A percentile compares a stretch with the other conserved stretches of the same genome.
These are phyloP conservation scores for Phytopythium kandeliae DNA, from an alignment of 352 stramenopile genomes.

Conservation along the genomic window DNA sequence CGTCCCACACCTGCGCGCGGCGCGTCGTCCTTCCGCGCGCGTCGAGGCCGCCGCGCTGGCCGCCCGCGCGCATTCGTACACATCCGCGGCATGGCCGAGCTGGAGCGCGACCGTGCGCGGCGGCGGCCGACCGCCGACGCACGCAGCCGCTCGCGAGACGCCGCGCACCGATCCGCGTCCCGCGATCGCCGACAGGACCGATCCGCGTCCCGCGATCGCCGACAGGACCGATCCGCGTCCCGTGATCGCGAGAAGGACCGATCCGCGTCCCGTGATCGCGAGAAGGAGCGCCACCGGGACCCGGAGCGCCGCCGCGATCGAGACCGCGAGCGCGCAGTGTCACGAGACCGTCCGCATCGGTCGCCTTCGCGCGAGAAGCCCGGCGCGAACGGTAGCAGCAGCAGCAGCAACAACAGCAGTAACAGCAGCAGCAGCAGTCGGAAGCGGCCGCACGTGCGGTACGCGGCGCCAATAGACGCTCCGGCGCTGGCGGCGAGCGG, in stretches of 20 bases:
- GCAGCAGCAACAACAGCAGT: conserved; percentile 3
- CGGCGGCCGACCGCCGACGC: conserved; percentile 1
- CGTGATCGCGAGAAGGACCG: neutral
- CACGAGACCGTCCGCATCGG: neutral
- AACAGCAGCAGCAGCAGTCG: conserved; percentile 7
- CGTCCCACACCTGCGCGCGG: too few relatives aligned
- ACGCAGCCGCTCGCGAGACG: neutral
- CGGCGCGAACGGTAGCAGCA: neutral
- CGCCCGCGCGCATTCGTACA: too few relatives aligned
- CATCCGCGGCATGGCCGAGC: too few relatives aligned
- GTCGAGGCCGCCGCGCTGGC: too few relatives aligned
- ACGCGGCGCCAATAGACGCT: conserved; percentile 44
- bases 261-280: neutral
- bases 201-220: neutral
- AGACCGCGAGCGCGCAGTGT: neutral
- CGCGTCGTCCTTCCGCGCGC: too few relatives aligned
- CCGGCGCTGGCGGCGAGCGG: conserved; percentile 33
- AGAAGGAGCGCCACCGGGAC: too few relatives aligned
- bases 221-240: conserved; percentile 1
- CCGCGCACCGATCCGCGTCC: neutral
- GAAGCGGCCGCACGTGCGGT: conserved; percentile 54
- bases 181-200: too few relatives aligned
- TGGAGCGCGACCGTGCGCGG: conserved; percentile 3
- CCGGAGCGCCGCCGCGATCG: too few relatives aligned
- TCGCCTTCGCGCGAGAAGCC: conserved; percentile 4